Evolutionary conservation across 2,329 filamentous ascomycete genomes (phyloP).

Genomic region (Orbilia quercus): DNA sequence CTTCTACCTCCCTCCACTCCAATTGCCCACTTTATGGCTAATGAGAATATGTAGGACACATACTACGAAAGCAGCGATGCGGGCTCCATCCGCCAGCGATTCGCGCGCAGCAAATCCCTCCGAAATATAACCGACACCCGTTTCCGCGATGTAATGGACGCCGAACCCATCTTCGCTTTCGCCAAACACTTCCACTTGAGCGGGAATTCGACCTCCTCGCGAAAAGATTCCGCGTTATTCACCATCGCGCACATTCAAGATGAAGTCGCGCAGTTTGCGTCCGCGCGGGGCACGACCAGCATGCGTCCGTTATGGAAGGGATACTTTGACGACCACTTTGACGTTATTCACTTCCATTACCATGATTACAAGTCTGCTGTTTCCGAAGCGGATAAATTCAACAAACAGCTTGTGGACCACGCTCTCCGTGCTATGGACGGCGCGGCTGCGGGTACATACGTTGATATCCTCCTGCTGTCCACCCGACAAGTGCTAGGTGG

Average conservation of each 20-base stretch:
- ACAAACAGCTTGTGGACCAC: slow-evolving; percentile 50
- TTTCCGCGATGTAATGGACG: slow-evolving; percentile 78
- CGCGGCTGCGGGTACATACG: slow-evolving; percentile 79
- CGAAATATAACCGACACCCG: slow-evolving; percentile 74
- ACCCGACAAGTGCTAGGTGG: slow-evolving; percentile 84
- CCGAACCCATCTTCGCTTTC: slow-evolving; percentile 85
- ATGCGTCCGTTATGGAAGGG: slow-evolving; percentile 85
- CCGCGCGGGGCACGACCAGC: slow-evolving; percentile 77
- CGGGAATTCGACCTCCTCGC: slow-evolving; percentile 61
- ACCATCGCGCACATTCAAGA: slow-evolving; percentile 82
- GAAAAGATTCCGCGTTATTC: slow-evolving; percentile 71
- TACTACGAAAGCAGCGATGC: slow-evolving; percentile 79
- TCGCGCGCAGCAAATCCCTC: slow-evolving; percentile 75
- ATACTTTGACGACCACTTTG: slow-evolving; percentile 73
- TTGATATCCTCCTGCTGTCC: slow-evolving; percentile 80
- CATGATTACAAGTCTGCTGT: slow-evolving; percentile 77
- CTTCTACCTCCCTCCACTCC: too few species aligned
- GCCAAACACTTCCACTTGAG: slow-evolving; percentile 72
- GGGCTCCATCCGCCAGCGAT: slow-evolving; percentile 73
- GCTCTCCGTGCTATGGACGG: slow-evolving; percentile 61
- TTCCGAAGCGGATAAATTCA: slow-evolving; percentile 72
- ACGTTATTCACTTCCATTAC: slow-evolving; percentile 81
- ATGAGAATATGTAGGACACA: slow-evolving; percentile 65
- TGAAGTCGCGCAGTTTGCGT: slow-evolving; percentile 81
- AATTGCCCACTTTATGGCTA: too few species aligned